Conservation (phyloP, 257 asterid species). For the Cruciata laevipes region DNA sequence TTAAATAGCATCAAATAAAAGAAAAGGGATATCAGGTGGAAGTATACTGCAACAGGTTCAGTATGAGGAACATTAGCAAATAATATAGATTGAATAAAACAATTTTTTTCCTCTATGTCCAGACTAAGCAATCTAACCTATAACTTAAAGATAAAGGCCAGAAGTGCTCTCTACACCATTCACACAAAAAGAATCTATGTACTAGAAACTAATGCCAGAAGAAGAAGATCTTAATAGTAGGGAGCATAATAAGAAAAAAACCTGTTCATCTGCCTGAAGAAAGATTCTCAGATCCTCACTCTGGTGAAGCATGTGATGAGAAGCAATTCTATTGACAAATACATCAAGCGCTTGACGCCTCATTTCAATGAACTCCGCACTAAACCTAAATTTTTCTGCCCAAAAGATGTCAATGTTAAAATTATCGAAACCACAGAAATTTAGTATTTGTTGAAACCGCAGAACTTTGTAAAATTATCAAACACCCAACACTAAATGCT, state of each 20-base stretch:
- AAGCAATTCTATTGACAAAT: conserved; percentile 82
- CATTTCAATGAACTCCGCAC: conserved; percentile 95
- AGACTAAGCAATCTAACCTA: background rate
- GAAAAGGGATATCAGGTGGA: background rate
- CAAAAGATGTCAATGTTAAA: conserved; percentile 20
- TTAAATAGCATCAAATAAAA: conserved; percentile 3
- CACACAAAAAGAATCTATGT: background rate
- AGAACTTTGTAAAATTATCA: background rate
- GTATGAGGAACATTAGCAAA: background rate
- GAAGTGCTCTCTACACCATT: background rate
- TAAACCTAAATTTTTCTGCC: conserved; percentile 85
- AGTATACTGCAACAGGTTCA: background rate
- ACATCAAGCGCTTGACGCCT: conserved; percentile 90
- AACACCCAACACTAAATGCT: background rate
- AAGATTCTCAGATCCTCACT: conserved; percentile 88
- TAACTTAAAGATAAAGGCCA: background rate
- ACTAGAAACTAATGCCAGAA: background rate
- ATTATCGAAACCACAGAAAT: background rate
- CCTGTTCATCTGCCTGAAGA: conserved; percentile 97
- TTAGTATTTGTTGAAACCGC: background rate
- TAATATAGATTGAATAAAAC: background rate
- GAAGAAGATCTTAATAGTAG: background rate
- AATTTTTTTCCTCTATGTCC: background rate
- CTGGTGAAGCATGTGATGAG: conserved; percentile 74
- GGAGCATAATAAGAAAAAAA: conserved; percentile 14